phyloP scores from a whole-genome alignment of 768 basidiomycete genomes.

The Psilocybe azurescens region DNA sequence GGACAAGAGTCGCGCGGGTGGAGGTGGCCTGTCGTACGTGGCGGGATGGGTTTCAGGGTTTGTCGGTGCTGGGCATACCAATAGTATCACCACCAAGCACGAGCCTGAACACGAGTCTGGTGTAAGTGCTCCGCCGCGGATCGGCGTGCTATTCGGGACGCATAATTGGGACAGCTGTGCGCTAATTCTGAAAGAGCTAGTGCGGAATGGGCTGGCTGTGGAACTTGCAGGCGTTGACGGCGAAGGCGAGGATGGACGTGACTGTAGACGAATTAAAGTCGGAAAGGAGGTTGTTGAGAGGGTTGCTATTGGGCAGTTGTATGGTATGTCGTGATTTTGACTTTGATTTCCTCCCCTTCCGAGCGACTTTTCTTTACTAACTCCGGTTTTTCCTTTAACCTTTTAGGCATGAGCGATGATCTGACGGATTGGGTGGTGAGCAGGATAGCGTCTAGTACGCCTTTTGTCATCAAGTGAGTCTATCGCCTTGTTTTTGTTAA shows the following conservation, averaged over 20 bases:
- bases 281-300: conserved; percentile 63
- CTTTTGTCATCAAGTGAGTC: conserved; percentile 77
- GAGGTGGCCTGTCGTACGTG: background rate
- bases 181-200: conserved; percentile 65
- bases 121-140: conserved; percentile 15
- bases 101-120: too few species aligned
- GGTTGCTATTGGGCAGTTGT: conserved; percentile 81
- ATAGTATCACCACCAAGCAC: too few species aligned
- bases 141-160: conserved; percentile 85
- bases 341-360: too few species aligned
- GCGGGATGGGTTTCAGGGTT: background rate
- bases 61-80: background rate
- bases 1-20: too few species aligned
- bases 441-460: conserved; percentile 54
- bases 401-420: conserved; percentile 83
- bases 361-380: background rate
- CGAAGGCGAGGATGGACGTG: background rate
- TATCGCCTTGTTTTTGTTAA: background rate
- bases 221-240: conserved; percentile 4
- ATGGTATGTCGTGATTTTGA: conserved; percentile 50
- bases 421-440: conserved; percentile 73
- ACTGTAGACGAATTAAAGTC: conserved; percentile 39
- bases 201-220: conserved; percentile 50
- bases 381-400: background rate
- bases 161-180: conserved; percentile 80